A percentile compares a stretch with the other conserved stretches of the same genome.
These are phyloP conservation scores for Mitosporidium daphniae DNA, from an alignment of 371 early-diverging fungal genomes.

Conservation along the genomic window DNA sequence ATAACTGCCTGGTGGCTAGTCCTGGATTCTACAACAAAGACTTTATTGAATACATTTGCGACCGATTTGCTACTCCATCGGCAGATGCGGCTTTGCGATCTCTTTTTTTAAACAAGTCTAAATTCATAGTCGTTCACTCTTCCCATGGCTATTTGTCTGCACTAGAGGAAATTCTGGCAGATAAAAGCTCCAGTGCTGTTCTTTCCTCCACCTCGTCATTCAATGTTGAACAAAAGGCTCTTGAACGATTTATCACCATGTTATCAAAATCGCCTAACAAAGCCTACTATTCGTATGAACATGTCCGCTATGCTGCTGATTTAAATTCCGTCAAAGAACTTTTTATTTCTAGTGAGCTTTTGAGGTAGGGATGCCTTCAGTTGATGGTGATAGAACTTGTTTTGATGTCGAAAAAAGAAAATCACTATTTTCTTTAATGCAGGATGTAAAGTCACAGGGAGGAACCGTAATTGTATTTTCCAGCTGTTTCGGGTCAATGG, in stretches of 20 bases:
- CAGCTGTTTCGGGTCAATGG: slow-evolving; percentile 56
- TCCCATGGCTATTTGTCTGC: slow-evolving; percentile 77
- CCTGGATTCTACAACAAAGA: too few species aligned
- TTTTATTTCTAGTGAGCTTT: slow-evolving; percentile 52
- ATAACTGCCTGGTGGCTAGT: too few species aligned
- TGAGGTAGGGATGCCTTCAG: slow-evolving; percentile 13
- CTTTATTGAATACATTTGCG: too few species aligned
- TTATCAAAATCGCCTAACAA: slow-evolving; percentile 44
- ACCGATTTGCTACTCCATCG: too few species aligned
- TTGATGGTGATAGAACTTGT: slow-evolving; percentile 11
- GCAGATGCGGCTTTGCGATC: too few species aligned
- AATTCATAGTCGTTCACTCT: slow-evolving; percentile 48
- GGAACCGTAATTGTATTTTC: slow-evolving; percentile 56
- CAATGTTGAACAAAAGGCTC: slow-evolving; percentile 30
- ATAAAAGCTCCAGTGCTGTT: slow-evolving; percentile 29
- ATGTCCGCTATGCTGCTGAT: slow-evolving; percentile 41
- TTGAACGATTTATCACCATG: slow-evolving; percentile 48
- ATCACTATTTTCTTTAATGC: slow-evolving; percentile 43
- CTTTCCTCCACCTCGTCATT: slow-evolving; percentile 68
- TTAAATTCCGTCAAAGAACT: slow-evolving; percentile 40
- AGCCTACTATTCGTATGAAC: slow-evolving; percentile 51
- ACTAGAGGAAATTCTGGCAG: slow-evolving; percentile 51
- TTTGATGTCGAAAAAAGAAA: slow-evolving; percentile 36
- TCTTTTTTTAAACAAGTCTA: slow-evolving; percentile 34
- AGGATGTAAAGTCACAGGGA: slow-evolving; percentile 25